Base-by-base conservation (phyloP, 331 rosid genomes). In the Erythrophleum ivorense region DNA sequence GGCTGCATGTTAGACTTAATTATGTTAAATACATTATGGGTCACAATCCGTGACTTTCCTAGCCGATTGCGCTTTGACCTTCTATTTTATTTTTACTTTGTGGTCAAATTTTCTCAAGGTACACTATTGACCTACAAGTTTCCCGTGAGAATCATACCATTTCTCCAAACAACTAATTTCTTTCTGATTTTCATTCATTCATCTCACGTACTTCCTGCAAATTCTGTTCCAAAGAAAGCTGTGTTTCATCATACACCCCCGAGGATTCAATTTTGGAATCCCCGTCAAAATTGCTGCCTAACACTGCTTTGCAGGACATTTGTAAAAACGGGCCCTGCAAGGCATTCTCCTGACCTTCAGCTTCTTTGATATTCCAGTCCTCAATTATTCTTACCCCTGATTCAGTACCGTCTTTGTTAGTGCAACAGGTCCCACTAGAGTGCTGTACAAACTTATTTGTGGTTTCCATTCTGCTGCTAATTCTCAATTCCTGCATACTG, bases 241-340 rank as follows among this genome's bases (percentile, higher is more conserved):
- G 88, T 73, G 87, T 85, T 89, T 85, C 91, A 86, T 91, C 94
- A 88, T 84, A 88, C 92, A 91, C 69, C 11, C 67, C 87, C 24
- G 83, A 76, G 78, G 90, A 82, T 82, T 85, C 88, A 81, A 90
- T 83, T 78, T 81, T 84, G 43, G 86, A 70, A 83, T 78, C 90
- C 58, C 34, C 70, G 77, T 85, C 85, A 81, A 81, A 88, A 79
- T 85, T 84, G 80, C 84, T 90, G 82, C 82, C 80, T 71, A 81
- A 85, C 81, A 74, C 63, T 76, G 80, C 59, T 75, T 85, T 88
- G 87, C 89, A 78, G 67, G 91, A 86, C 88, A 79, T 55, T 76
- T 91, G 84, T 76, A 90, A 89, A 90, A 90, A 87, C 58, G 86
- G 91, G 67, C 83, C 92, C 89, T 77, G 93, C 97, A 88, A 84